phyloP scores from a whole-genome alignment of 345 rosid species.

The Citrus trifoliata region DNA sequence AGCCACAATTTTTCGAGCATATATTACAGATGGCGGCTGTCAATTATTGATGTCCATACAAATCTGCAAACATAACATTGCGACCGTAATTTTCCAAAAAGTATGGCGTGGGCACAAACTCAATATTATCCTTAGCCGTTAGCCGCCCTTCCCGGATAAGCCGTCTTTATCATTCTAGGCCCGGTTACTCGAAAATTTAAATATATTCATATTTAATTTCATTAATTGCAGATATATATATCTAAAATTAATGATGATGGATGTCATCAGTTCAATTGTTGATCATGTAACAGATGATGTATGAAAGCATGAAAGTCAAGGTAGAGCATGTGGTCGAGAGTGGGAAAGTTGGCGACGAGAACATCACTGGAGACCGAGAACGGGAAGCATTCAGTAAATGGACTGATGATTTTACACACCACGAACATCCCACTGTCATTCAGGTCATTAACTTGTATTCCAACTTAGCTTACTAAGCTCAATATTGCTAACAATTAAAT shows the following conservation, averaged over 20 bases:
- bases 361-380: conserved; percentile 16
- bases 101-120: too few species aligned
- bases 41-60: neutral
- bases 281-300: conserved; percentile 36
- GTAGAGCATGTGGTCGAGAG: conserved; percentile 40
- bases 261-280: neutral
- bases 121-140: neutral
- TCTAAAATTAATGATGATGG: neutral
- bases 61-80: neutral
- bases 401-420: conserved; percentile 45
- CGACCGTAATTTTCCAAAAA: neutral
- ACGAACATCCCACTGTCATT: conserved; percentile 61
- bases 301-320: conserved; percentile 54
- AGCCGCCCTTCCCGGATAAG: neutral
- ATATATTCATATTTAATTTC: too few species aligned
- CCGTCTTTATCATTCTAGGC: neutral
- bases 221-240: too few species aligned
- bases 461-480: neutral
- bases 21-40: too few species aligned
- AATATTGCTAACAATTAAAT: neutral
- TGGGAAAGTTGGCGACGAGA: conserved; percentile 40
- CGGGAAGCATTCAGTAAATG: conserved; percentile 37
- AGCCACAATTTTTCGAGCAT: too few species aligned
- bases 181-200: too few species aligned
- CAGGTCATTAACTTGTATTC: conserved; percentile 32